phyloP scores from a whole-genome alignment of 2,329 filamentous ascomycete species.

The Fusarium musae region DNA sequence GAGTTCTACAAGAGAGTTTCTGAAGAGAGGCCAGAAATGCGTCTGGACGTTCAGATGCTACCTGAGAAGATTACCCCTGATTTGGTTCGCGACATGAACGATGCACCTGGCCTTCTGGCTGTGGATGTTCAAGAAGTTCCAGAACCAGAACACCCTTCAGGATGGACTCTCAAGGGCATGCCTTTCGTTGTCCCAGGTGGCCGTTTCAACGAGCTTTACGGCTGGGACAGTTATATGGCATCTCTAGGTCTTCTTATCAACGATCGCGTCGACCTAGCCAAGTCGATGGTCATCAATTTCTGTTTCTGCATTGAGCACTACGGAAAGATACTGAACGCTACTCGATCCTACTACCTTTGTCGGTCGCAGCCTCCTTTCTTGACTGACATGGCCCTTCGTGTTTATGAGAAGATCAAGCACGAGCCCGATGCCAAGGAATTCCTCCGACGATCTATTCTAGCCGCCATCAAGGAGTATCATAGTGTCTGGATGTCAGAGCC shows the following conservation, averaged over 20 bases:
- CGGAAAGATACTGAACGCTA: conserved; percentile 97
- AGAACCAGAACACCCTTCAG: conserved; percentile 68
- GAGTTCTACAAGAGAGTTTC: conserved; percentile 90
- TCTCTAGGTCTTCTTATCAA: conserved; percentile 89
- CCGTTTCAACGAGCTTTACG: conserved; percentile 97
- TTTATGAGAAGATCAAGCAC: conserved; percentile 92
- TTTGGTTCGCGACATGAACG: conserved; percentile 84
- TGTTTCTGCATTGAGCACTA: conserved; percentile 99
- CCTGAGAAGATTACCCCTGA: conserved; percentile 82
- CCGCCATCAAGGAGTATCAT: conserved; percentile 97
- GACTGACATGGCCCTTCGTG: conserved; percentile 94
- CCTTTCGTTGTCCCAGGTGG: conserved; percentile 98
- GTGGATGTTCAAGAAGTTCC: conserved; percentile 84
- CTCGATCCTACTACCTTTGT: conserved; percentile 92
- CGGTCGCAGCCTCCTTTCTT: conserved; percentile 96
- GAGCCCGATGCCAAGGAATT: conserved; percentile 85
- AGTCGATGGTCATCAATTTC: conserved; percentile 95
- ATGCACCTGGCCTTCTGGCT: conserved; percentile 88
- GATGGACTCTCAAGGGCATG: conserved; percentile 78
- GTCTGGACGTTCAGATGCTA: conserved; percentile 86
- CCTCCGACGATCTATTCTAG: conserved; percentile 80
- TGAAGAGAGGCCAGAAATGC: conserved; percentile 80
- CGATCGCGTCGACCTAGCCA: conserved; percentile 86
- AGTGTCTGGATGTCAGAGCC: conserved; percentile 86
- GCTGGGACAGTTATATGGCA: conserved; percentile 99